Base-by-base conservation (phyloP, 108 stramenopile species). In the Skeletonema tropicum region DNA sequence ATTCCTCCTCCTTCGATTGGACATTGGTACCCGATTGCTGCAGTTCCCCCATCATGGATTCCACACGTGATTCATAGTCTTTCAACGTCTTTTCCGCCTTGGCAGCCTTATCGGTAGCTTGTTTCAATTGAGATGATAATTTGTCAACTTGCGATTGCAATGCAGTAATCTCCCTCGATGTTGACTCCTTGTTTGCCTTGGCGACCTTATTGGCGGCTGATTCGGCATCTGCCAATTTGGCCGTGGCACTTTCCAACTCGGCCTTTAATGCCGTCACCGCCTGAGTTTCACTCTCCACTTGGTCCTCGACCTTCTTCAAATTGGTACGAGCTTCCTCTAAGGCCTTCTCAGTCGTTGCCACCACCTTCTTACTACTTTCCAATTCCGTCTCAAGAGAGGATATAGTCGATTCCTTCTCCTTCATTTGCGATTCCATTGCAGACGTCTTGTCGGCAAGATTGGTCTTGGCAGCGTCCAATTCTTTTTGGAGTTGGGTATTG, bases 241-340 rank as follows among this genome's bases (percentile, higher is more conserved):
- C 80, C 23, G 41, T 23, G 12, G 57, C 17, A 29, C 33, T 26
- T 19, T 75, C 58, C 15, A 82, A 39, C 68, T 82, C 74, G 6
- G 19, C 29, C 68, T 71, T 58, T 58, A 82, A 57, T 23, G 11
- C 52, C 29, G 64, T 46, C 1, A 49, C 70, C 6, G 36, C 32
- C 69, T 70, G 59, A 7, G 55, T 30, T 64, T 75, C 74, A 38
- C 17, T 60, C 5, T 48, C 70, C 42, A 23, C 59, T 36, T 82
- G 69, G 6, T 4, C 58, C 21, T 66, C 35, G 2, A 60, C 33
- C 21, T n/a, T 32, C 21, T 46, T 62, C 64, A 82, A 61, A 48
- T 66, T 71, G 39, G 64, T 46, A 38, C 33, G 68, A 5, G 80
- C 59, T 62, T 82, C 74, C 11, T 74, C 57, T 23, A 82, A 65